Evolutionary conservation across 1,284 basidiomycete genomes (phyloP).

Genomic region (Cryptococcus sp.): DNA sequence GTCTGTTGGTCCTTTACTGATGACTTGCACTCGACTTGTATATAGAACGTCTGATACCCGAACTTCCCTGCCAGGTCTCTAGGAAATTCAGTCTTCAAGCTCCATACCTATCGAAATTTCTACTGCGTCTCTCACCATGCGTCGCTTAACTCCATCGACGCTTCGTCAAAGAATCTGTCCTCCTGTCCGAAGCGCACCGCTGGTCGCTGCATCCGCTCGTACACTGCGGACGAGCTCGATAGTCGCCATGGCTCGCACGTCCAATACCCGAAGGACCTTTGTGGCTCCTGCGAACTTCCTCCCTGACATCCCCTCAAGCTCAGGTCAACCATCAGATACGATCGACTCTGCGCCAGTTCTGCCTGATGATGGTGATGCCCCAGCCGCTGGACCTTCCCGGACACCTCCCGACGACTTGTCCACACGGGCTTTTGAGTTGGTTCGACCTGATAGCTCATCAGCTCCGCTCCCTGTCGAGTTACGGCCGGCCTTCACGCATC

Average conservation of each 20-base stretch:
- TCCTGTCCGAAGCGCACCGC: conserved; percentile 3
- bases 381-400: background rate
- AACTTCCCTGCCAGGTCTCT: no score
- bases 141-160: conserved; percentile 15
- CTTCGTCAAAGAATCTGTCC: conserved; percentile 13
- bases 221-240: conserved; percentile 12
- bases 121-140: conserved; percentile 5
- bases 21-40: no score
- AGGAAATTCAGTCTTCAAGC: no score
- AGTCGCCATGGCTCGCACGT: conserved; percentile 6
- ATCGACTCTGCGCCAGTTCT: background rate
- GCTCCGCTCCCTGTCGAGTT: conserved; percentile 12
- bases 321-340: background rate
- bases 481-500: conserved; percentile 12
- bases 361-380: background rate
- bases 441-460: conserved; percentile 1
- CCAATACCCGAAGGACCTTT: conserved; percentile 13
- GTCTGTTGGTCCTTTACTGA: no score
- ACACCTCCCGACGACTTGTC: conserved; percentile 5
- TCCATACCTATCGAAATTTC: background rate
- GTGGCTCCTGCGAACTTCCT: conserved; percentile 6
- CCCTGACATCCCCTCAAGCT: background rate
- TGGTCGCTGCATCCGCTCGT: background rate
- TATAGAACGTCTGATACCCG: no score
- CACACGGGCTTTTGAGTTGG: conserved; percentile 6